Evolutionary conservation across 148 eudicot species (phyloP).

Genomic region (Rhododendron mucronatum): DNA sequence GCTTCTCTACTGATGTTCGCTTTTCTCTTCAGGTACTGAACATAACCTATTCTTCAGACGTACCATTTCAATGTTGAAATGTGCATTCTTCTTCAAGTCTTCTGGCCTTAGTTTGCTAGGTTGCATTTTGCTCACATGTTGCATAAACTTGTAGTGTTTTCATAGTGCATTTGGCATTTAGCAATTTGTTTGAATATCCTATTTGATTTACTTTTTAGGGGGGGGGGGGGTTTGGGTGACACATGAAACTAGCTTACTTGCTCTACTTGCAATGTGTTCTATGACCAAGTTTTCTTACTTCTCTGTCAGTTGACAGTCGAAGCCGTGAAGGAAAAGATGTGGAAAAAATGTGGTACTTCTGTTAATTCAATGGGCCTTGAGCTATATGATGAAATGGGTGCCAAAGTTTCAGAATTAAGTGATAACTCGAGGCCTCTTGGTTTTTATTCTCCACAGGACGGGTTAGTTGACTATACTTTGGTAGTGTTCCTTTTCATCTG

Average conservation of each 20-base stretch:
- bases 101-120: background rate
- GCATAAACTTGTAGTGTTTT: background rate
- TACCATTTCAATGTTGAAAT: background rate
- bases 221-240: background rate
- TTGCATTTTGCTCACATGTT: background rate
- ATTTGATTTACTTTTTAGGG: background rate
- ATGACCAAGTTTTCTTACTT: background rate
- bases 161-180: background rate
- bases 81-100: background rate
- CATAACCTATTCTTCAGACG: background rate
- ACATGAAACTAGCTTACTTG: background rate
- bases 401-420: conserved; percentile 49
- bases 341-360: conserved; percentile 95
- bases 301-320: conserved; percentile 65
- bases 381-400: conserved; percentile 72
- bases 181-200: background rate
- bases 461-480: conserved; percentile 40
- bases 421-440: conserved; percentile 66
- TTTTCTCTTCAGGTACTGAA: conserved; percentile 65
- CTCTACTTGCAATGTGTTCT: background rate
- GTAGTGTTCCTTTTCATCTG: background rate
- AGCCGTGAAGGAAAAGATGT: conserved; percentile 86
- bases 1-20: conserved; percentile 69
- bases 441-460: conserved; percentile 77
- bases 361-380: conserved; percentile 77